Base-by-base conservation (phyloP, 169 alveolate species). In the Eimeria sp. region DNA sequence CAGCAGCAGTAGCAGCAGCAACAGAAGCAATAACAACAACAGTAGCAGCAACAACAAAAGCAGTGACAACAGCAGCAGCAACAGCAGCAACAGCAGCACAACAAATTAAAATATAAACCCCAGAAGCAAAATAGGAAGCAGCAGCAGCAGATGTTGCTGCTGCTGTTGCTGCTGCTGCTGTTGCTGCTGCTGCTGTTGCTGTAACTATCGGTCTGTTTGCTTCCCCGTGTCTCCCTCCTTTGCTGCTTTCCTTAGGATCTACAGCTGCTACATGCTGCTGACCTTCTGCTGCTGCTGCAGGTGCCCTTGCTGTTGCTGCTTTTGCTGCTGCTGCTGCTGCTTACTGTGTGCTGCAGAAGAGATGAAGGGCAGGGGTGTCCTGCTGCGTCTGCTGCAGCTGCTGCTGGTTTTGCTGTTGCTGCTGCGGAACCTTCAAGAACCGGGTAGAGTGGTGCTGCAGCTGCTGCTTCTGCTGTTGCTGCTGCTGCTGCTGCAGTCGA, bases 131-230 rank as follows among this genome's bases (percentile, higher is more conserved):
- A 16, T 1, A 34, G 40, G n/a, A 18, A 11, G 70, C 70, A 11
- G n/a, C 70, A 11, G 49, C 83, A 61, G 70, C 70, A 61, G 70
- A 16, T 18, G n/a, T 61, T 61, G 63, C 61, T 54, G 61, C 61
- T 10, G 78, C 45, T 43, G 87, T 61, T 40, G 54, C 87, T 76
- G 87, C 87, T 43, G 84, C 84, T 73, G 84, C 86, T 75, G 86
- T 27, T 75, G 86, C 22, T 75, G 86, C 86, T 75, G 57, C 86
- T 75, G 86, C 86, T 45, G 86, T 57, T 75, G 86, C 86, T 75
- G 51, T 30, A 0, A 27, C 22, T 34, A 22, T 20, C 18, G 0
- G 86, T 22, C 51, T 45, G 61, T 18, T 22, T 25, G 75, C 40
- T 65, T 65, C 40, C 9, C 40, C 58, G 57, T 43, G 30, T 16